Percentiles rank a stretch among this genome's conserved stretches.
Evolutionary conservation across 495 filamentous ascomycete species (phyloP).

Genomic region (Aspergillus diversus): DNA sequence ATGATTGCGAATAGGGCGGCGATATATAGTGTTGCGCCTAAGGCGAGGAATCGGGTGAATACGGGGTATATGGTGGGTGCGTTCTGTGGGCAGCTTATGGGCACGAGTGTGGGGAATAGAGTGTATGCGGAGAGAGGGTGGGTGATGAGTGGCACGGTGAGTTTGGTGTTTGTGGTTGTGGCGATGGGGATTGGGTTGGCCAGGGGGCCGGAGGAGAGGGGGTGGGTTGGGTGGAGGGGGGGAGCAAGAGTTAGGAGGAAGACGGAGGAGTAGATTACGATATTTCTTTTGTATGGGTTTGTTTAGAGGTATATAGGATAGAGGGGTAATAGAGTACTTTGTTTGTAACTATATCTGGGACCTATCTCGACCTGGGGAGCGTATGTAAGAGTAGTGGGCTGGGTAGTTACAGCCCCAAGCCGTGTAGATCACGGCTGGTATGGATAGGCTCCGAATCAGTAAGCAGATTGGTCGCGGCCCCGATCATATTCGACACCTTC

Average conservation of each 20-base stretch:
- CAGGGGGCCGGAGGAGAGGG: slow-evolving; percentile 68
- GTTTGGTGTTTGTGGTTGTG: slow-evolving; percentile 65
- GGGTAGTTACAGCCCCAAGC: too few relatives aligned
- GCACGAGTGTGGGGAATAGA: slow-evolving; percentile 72
- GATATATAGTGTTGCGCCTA: slow-evolving; percentile 73
- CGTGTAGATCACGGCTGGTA: slow-evolving; percentile 18
- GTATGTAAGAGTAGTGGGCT: neutral
- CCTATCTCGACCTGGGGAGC: neutral
- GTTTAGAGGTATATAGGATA: neutral
- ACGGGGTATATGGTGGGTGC: slow-evolving; percentile 79
- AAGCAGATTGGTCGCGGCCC: slow-evolving; percentile 20
- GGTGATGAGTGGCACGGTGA: slow-evolving; percentile 67
- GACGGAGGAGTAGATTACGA: neutral
- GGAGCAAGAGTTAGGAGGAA: slow-evolving; percentile 37
- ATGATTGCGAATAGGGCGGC: slow-evolving; percentile 75
- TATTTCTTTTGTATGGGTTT: neutral
- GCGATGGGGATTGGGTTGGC: slow-evolving; percentile 60
- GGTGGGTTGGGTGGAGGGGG: slow-evolving; percentile 78
- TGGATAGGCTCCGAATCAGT: slow-evolving; percentile 2
- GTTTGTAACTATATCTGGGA: neutral
- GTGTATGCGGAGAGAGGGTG: slow-evolving; percentile 73
- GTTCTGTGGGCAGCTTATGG: slow-evolving; percentile 77
- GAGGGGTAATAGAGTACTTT: neutral
- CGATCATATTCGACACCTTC: slow-evolving; percentile 22
- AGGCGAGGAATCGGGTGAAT: slow-evolving; percentile 76